Percentiles rank a stretch among this genome's conserved stretches.
Evolutionary conservation across 1,284 basidiomycete species (phyloP).

Genomic region (Irpex sp.): DNA sequence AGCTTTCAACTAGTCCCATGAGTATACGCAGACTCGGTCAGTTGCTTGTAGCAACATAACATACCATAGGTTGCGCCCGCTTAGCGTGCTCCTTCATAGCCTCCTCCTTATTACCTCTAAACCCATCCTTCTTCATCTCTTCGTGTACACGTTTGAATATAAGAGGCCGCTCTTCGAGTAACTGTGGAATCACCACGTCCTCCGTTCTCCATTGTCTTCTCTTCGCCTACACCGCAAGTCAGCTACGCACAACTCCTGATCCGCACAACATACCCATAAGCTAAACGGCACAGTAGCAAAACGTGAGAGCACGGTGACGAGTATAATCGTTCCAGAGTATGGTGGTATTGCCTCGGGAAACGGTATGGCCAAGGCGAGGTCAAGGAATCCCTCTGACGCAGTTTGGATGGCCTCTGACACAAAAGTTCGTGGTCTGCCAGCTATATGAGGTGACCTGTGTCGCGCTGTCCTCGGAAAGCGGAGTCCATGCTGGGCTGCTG

Average conservation of each 20-base stretch:
- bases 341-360: conserved; percentile 61
- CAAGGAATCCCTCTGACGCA: conserved; percentile 49
- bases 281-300: conserved; percentile 72
- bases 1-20: conserved; percentile 22
- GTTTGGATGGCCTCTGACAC: conserved; percentile 35
- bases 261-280: conserved; percentile 63
- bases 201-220: conserved; percentile 61
- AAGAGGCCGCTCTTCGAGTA: conserved; percentile 50
- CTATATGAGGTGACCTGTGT: conserved; percentile 26
- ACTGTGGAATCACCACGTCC: conserved; percentile 64
- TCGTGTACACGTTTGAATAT: conserved; percentile 50
- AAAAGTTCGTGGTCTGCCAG: conserved; percentile 23
- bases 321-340: conserved; percentile 77
- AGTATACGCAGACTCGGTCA: background rate
- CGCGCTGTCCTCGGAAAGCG: conserved; percentile 13
- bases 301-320: conserved; percentile 67
- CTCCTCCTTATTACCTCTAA: conserved; percentile 51
- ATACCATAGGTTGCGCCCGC: conserved; percentile 40
- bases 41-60: background rate
- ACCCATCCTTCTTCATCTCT: conserved; percentile 54
- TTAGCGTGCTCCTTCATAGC: conserved; percentile 46
- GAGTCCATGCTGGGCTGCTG: background rate
- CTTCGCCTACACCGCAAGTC: conserved; percentile 45
- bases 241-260: background rate
- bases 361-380: conserved; percentile 67